Conservation (phyloP, 352 stramenopile genomes). For the Pythium vanterpoolii region DNA sequence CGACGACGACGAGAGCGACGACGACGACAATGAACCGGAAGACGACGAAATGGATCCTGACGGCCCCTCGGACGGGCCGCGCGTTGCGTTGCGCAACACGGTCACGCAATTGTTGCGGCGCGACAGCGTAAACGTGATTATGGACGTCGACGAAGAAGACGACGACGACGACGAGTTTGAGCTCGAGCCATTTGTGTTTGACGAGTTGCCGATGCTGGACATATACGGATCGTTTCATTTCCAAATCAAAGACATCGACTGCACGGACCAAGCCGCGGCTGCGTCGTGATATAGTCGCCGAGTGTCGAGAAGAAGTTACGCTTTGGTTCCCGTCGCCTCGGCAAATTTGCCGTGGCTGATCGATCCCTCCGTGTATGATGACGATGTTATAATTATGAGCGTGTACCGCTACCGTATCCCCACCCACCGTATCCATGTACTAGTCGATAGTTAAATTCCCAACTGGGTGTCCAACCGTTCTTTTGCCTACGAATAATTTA, state of each 20-base stretch:
- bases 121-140: constrained; percentile 28
- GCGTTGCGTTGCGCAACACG: constrained; percentile 15
- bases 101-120: constrained; percentile 16
- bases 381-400: constrained; percentile 22
- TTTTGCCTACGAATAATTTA: too few relatives aligned
- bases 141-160: constrained; percentile 29
- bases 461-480: background rate
- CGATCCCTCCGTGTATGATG: background rate
- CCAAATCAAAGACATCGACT: constrained; percentile 19
- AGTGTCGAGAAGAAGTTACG: background rate
- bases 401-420: constrained; percentile 1
- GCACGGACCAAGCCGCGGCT: background rate
- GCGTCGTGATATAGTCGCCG: background rate
- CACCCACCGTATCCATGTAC: background rate
- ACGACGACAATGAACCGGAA: constrained; percentile 7
- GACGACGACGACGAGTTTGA: constrained; percentile 21
- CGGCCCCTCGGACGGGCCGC: constrained; percentile 13
- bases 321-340: background rate
- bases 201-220: constrained; percentile 21
- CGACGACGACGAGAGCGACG: background rate
- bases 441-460: background rate
- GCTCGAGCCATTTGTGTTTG: constrained; percentile 16
- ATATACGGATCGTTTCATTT: constrained; percentile 2
- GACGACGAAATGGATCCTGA: constrained; percentile 30
- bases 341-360: too few relatives aligned